Evolutionary conservation across 306 rosid genomes (phyloP).

Genomic region (Alnus glutinosa): DNA sequence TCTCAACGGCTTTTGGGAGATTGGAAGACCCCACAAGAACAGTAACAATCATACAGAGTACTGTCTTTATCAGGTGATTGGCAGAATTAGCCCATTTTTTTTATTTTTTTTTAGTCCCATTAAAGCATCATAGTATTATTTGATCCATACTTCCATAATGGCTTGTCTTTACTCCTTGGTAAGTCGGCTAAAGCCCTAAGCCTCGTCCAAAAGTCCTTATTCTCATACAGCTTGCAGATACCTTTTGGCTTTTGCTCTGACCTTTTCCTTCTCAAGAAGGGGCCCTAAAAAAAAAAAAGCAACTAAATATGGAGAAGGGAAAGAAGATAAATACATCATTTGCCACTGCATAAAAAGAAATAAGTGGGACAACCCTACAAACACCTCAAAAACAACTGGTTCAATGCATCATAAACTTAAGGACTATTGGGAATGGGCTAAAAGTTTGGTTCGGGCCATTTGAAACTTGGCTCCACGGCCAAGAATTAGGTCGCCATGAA

Average conservation of each 20-base stretch:
- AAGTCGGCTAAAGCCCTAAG: conserved; percentile 15
- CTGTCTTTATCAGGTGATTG: conserved; percentile 11
- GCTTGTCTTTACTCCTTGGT: conserved; percentile 22
- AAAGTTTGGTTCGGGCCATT: no score
- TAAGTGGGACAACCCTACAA: no score
- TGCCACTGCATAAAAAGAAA: no score
- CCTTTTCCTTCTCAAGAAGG: background rate
- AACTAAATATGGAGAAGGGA: no score
- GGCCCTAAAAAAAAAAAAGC: no score
- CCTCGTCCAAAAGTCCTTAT: background rate
- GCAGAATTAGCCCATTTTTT: conserved; percentile 18
- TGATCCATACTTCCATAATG: conserved; percentile 3
- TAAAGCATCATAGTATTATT: background rate
- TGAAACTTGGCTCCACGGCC: no score
- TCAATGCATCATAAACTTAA: no score
- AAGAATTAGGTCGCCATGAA: no score
- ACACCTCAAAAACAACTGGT: no score
- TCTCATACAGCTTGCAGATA: background rate
- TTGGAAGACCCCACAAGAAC: background rate
- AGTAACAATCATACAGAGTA: background rate
- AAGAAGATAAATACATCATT: no score
- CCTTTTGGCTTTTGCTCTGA: background rate
- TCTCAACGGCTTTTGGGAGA: background rate
- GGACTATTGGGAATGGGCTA: no score
- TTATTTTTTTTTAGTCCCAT: background rate